Evolutionary conservation across 352 stramenopile genomes (phyloP).

Genomic region (Globisporangium megalacanthum): DNA sequence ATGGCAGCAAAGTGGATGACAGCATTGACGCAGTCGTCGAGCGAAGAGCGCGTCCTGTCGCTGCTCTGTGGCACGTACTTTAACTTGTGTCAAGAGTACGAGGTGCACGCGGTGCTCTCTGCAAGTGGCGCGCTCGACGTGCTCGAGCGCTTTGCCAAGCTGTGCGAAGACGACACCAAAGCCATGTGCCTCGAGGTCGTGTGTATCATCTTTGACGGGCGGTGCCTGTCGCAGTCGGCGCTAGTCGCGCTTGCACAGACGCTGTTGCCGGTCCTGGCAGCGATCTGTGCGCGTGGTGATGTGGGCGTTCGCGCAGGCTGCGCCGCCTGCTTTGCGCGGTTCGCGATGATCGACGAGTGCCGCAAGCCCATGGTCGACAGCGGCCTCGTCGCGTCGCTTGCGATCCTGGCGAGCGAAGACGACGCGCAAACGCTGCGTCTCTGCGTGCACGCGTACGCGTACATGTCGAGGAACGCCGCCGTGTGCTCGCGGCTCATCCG

Average conservation of each 20-base stretch:
- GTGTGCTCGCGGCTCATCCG: constrained; percentile 47
- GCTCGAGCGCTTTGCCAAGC: constrained; percentile 30
- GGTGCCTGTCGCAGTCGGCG: constrained; percentile 30
- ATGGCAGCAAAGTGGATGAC: constrained; percentile 30
- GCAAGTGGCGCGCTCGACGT: constrained; percentile 22
- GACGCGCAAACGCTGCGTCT: constrained; percentile 47
- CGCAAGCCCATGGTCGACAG: constrained; percentile 41
- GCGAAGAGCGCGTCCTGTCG: constrained; percentile 19
- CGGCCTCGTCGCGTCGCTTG: constrained; percentile 42
- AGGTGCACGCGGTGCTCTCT: constrained; percentile 40
- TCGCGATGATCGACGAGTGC: constrained; percentile 53
- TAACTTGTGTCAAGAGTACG: constrained; percentile 60
- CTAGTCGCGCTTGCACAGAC: constrained; percentile 31
- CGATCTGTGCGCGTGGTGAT: constrained; percentile 26
- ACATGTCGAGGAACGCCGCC: constrained; percentile 38
- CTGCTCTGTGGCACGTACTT: constrained; percentile 53
- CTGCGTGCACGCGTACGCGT: constrained; percentile 62
- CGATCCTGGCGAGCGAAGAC: constrained; percentile 44
- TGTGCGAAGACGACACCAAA: constrained; percentile 30
- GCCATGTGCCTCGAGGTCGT: constrained; percentile 59
- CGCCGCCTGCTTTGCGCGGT: constrained; percentile 62
- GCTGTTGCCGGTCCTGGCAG: constrained; percentile 40
- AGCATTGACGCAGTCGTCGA: constrained; percentile 15
- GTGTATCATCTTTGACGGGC: constrained; percentile 58
- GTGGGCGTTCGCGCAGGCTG: constrained; percentile 32